Conservation (phyloP, 2,329 filamentous ascomycete genomes). For the Aspergillus calidoustus region DNA sequence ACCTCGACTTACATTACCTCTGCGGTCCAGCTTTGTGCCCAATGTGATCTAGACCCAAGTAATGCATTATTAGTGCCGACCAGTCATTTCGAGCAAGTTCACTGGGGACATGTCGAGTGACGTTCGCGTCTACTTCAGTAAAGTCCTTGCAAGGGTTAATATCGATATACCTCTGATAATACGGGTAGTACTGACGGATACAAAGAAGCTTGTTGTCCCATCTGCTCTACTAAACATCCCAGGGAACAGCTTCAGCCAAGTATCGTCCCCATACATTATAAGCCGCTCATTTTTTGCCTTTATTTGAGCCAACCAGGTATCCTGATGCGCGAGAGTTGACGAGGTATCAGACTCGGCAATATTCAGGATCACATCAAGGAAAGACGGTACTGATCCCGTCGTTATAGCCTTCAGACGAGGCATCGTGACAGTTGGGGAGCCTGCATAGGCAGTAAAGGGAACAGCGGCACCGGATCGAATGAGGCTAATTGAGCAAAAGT, state of each 20-base stretch:
- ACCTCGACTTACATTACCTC: slow-evolving; percentile 57
- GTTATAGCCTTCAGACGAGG: slow-evolving; percentile 96
- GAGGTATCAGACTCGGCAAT: slow-evolving; percentile 92
- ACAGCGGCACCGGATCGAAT: slow-evolving; percentile 82
- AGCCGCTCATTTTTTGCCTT: slow-evolving; percentile 77
- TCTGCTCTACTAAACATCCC: slow-evolving; percentile 83
- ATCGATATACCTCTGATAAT: not conserved
- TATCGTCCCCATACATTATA: slow-evolving; percentile 96
- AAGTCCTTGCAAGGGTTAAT: slow-evolving; percentile 70
- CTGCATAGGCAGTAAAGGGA: slow-evolving; percentile 93
- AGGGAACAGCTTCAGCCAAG: slow-evolving; percentile 96
- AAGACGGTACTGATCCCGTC: slow-evolving; percentile 96
- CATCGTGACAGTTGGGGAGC: slow-evolving; percentile 98
- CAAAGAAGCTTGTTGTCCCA: slow-evolving; percentile 97
- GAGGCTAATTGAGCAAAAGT: slow-evolving; percentile 58
- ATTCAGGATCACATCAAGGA: slow-evolving; percentile 94
- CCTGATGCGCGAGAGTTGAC: slow-evolving; percentile 83
- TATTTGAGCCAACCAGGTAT: slow-evolving; percentile 96
- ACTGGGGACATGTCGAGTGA: slow-evolving; percentile 81
- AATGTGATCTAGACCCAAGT: slow-evolving; percentile 94
- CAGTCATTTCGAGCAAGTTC: slow-evolving; percentile 82
- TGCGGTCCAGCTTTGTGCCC: slow-evolving; percentile 92
- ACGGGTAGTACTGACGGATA: slow-evolving; percentile 69
- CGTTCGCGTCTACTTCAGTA: slow-evolving; percentile 96
- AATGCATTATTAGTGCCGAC: slow-evolving; percentile 93